Evolutionary conservation across 192 early-diverging fungal species (phyloP), one percentile per base, ranked within the genome.

Genomic region (Spizellomyces sp.): DNA sequence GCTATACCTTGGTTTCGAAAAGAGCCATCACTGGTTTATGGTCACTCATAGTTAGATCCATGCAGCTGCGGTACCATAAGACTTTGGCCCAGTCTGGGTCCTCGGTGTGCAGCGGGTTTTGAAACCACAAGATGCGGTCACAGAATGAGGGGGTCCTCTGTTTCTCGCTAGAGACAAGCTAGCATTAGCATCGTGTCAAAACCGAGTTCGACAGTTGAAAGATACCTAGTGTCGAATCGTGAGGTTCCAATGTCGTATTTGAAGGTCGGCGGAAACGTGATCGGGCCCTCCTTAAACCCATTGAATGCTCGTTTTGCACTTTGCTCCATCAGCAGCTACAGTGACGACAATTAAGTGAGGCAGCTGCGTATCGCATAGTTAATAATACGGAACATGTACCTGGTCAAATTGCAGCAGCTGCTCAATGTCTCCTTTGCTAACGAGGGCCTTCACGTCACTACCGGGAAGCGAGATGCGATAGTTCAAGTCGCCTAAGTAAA

Each of bases 401-500:
- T 99, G 96, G 77, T 99, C 96, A 66, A 89, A 82, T 42, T 86
- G 85, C 43, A 95, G 75, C 22, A 98, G 79, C 5, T 83, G 42
- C n/a, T 84, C 78, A 36, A 88, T 75, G 47, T 95, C 75, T 6
- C 85, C 81, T 12, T 80, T 78, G 12, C 77, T 82, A 4, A 95
- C 45, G 1, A 80, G 48, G 6, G 69, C 67, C 64, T 89, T 88
- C 48, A 92, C 84, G 7, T 86, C 86, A 8, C 77, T 75, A 58
- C 91, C 88, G 6, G 87, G 75, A 0, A 95, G 66, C 5, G 80
- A 79, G 44, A 99, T 80, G 5, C 97, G 87, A 78, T 99, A 98
- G 75, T 99, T 99, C 63, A 99, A 75, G 75, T 99, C 97, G 36
- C 97, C 97, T 14, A 96, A 75, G 91, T 93, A 99, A 55, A 99